These are phyloP conservation scores for Priceomyces melissophilus DNA, from an alignment of 805 yeast genomes.

Conservation along the genomic window DNA sequence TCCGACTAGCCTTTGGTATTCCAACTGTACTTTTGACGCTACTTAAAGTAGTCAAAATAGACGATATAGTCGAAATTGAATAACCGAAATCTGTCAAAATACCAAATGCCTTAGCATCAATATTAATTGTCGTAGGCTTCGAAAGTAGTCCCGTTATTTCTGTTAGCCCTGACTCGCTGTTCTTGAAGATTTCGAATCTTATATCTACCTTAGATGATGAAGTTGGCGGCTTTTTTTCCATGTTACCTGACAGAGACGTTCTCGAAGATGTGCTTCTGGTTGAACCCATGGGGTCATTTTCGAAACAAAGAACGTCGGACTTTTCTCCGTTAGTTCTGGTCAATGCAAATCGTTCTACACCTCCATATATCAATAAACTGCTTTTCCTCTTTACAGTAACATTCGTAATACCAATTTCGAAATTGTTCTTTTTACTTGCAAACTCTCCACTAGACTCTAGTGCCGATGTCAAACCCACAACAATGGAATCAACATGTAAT, in stretches of 20 bases:
- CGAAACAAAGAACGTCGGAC: conserved; percentile 25
- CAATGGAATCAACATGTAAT: conserved; percentile 34
- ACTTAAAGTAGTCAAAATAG: background rate
- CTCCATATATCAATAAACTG: conserved; percentile 45
- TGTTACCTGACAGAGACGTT: background rate
- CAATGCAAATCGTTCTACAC: conserved; percentile 34
- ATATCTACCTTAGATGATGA: conserved; percentile 41
- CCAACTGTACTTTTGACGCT: background rate
- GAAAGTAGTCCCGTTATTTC: conserved; percentile 44
- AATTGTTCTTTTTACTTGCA: conserved; percentile 26
- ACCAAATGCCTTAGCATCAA: conserved; percentile 21
- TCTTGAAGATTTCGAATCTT: conserved; percentile 46
- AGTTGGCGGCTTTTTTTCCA: conserved; percentile 3
- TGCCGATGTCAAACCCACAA: conserved; percentile 47
- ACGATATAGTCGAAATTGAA: conserved; percentile 5
- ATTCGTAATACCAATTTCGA: conserved; percentile 20
- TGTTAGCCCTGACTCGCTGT: conserved; percentile 9
- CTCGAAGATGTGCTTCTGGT: conserved; percentile 4
- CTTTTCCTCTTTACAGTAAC: conserved; percentile 43
- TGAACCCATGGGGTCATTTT: conserved; percentile 3
- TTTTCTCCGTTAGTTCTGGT: conserved; percentile 15
- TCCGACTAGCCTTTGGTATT: background rate
- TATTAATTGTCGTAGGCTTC: conserved; percentile 30
- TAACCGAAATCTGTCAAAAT: conserved; percentile 24
- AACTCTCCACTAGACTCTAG: conserved; percentile 39